These are phyloP conservation scores for Saturnispora gosingensis DNA, from an alignment of 805 yeast genomes.

Conservation along the genomic window DNA sequence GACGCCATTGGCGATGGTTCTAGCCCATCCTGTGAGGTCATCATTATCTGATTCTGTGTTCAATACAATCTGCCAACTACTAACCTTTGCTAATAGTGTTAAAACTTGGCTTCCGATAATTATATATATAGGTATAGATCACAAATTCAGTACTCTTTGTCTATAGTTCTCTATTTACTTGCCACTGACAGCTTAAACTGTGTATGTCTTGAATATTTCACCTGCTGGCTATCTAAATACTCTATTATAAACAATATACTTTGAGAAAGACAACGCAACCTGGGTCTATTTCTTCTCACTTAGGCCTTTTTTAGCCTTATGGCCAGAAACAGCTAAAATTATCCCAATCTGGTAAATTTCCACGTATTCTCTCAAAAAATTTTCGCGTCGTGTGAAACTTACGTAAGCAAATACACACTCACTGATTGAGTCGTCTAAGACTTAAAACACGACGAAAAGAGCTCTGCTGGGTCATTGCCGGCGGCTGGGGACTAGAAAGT, in stretches of 20 bases:
- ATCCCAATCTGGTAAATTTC: background rate
- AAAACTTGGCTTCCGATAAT: background rate
- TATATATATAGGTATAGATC: background rate
- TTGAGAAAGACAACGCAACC: background rate
- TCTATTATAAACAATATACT: background rate
- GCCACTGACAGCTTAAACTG: background rate
- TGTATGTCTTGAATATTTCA: too few relatives aligned
- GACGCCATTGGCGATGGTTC: conserved; percentile 10
- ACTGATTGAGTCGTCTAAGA: background rate
- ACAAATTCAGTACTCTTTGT: background rate
- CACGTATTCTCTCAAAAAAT: too few relatives aligned
- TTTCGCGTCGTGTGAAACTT: background rate
- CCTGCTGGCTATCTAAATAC: background rate
- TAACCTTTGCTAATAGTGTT: background rate
- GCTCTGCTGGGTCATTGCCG: conserved; percentile 1
- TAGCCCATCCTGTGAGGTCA: conserved; percentile 1
- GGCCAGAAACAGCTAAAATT: background rate
- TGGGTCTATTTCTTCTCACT: background rate
- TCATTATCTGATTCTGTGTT: background rate
- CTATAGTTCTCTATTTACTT: background rate
- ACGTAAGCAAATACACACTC: background rate
- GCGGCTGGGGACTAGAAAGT: conserved; percentile 6
- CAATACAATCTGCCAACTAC: background rate
- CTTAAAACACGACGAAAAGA: conserved; percentile 5
- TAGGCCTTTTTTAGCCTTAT: background rate